A percentile compares a stretch with the other conserved stretches of the same genome.
Conservation (phyloP, 768 basidiomycete species). For the Fistulinella prunicolor region DNA sequence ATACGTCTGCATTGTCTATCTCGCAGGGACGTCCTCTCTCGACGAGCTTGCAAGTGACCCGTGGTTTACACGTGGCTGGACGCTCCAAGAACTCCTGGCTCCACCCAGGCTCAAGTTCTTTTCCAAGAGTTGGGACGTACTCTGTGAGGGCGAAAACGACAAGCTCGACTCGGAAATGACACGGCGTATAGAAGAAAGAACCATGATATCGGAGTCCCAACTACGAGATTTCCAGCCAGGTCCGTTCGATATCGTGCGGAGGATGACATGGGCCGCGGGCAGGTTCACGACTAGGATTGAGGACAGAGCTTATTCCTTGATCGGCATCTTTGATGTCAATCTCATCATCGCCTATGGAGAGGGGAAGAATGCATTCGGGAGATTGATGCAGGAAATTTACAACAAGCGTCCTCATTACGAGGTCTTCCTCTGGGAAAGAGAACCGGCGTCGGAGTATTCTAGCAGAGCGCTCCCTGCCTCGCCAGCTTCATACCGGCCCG, state of each 20-base stretch:
- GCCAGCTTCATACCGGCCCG: neutral
- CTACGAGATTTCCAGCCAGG: neutral
- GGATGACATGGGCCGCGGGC: neutral
- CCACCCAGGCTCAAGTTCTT: constrained; percentile 7
- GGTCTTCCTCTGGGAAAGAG: neutral
- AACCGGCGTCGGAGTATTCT: neutral
- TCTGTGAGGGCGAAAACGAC: neutral
- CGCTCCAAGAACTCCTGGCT: constrained; percentile 11
- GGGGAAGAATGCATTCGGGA: neutral
- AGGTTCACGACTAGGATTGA: neutral
- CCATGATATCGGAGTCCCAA: neutral
- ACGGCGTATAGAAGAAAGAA: neutral
- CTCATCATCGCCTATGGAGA: neutral
- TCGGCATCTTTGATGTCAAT: neutral
- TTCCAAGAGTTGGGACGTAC: neutral
- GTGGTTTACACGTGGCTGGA: constrained; percentile 10
- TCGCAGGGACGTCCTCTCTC: neutral
- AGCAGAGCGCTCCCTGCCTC: neutral
- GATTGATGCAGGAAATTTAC: neutral
- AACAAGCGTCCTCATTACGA: neutral
- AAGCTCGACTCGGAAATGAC: neutral
- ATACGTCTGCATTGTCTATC: constrained; percentile 1
- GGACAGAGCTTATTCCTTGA: neutral
- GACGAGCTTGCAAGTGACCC: neutral
- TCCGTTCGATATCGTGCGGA: neutral